Conservation (phyloP, 176 grass and related monocot genomes). For the Thinopyrum elongatum region DNA sequence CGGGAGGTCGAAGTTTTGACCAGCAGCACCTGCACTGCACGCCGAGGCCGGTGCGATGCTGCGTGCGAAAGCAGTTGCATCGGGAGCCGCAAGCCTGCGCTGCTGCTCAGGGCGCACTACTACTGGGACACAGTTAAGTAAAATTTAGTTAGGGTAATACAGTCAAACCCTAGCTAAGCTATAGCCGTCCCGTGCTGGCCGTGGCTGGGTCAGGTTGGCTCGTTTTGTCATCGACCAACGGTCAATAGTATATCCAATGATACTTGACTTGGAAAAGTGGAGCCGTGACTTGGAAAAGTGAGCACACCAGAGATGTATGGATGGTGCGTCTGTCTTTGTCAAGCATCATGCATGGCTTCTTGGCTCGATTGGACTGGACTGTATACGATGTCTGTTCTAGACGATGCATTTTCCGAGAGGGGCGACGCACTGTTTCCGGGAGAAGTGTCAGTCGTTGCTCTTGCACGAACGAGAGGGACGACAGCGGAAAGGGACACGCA, state of each 20-base stretch:
- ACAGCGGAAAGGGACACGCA: not conserved
- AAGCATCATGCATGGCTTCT: too few relatives aligned
- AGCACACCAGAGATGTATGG: not conserved
- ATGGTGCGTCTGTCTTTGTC: too few relatives aligned
- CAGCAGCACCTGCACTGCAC: not conserved
- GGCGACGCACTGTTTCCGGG: not conserved
- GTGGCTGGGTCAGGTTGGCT: not conserved
- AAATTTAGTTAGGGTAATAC: slow-evolving; percentile 8
- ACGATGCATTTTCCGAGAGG: too few relatives aligned
- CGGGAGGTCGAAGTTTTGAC: slow-evolving; percentile 4
- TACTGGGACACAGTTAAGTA: not conserved
- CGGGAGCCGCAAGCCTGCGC: not conserved
- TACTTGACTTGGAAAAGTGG: not conserved
- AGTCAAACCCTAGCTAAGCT: slow-evolving; percentile 26
- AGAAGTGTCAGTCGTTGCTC: not conserved
- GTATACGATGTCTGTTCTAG: too few relatives aligned
- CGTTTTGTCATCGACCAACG: not conserved
- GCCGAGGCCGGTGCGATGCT: slow-evolving; percentile 15
- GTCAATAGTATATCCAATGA: slow-evolving; percentile 14
- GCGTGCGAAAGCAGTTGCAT: slow-evolving; percentile 10
- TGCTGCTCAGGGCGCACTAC: not conserved
- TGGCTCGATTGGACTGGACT: too few relatives aligned
- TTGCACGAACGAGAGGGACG: not conserved
- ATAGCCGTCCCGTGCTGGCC: not conserved
- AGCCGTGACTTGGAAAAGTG: not conserved